Evolutionary conservation across 768 basidiomycete species (phyloP).

Genomic region (Strobilomyces confusus): DNA sequence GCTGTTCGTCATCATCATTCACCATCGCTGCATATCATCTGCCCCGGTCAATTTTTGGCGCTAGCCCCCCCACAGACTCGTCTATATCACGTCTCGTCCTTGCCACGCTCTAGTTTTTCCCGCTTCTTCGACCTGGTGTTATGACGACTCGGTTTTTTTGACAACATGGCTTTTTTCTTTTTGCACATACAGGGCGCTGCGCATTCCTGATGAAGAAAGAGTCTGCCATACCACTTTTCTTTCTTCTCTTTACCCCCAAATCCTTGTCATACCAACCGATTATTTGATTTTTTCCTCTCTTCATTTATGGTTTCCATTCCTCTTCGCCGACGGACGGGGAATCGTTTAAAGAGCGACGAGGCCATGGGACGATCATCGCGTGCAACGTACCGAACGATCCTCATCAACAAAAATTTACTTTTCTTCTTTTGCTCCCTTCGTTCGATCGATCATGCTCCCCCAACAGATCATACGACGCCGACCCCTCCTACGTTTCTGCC

Average conservation of each 20-base stretch:
- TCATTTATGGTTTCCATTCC: not conserved
- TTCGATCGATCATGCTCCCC: not conserved
- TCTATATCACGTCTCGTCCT: slow-evolving; percentile 16
- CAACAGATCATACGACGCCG: not conserved
- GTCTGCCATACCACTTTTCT: slow-evolving; percentile 9
- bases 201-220: slow-evolving; percentile 28
- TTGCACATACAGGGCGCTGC: slow-evolving; percentile 26
- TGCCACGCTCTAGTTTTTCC: slow-evolving; percentile 15
- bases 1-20: slow-evolving; percentile 18
- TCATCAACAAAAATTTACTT: not conserved
- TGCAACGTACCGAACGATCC: not conserved
- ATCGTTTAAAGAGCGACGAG: slow-evolving; percentile 9
- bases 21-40: slow-evolving; percentile 25
- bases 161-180: slow-evolving; percentile 13
- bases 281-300: not conserved
- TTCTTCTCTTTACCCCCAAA: not conserved
- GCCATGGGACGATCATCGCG: slow-evolving; percentile 9
- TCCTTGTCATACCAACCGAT: slow-evolving; percentile 14
- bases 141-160: slow-evolving; percentile 17
- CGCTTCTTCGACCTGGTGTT: slow-evolving; percentile 22
- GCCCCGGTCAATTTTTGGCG: slow-evolving; percentile 23
- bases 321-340: slow-evolving; percentile 10
- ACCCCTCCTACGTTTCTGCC: not conserved
- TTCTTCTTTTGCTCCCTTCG: not conserved
- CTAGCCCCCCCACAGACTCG: slow-evolving; percentile 27